phyloP scores from a whole-genome alignment of 2,329 filamentous ascomycete species.

The Fusarium albosuccineum region DNA sequence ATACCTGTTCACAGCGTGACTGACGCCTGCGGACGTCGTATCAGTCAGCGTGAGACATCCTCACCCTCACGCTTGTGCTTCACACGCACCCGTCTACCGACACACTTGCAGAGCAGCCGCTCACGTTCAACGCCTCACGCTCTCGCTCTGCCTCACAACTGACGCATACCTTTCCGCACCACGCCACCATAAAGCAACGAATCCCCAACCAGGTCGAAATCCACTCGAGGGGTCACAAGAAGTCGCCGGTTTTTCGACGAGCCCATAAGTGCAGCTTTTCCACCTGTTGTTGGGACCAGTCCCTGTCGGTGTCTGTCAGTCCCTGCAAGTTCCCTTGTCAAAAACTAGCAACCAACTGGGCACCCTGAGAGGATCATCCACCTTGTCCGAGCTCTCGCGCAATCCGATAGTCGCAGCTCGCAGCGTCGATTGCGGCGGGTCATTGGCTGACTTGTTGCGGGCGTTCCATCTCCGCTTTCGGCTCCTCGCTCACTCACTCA shows the following conservation, averaged over 20 bases:
- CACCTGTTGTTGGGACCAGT: constrained; percentile 25
- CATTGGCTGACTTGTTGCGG: constrained; percentile 41
- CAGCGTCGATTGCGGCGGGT: constrained; percentile 40
- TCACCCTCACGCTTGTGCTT: constrained; percentile 4
- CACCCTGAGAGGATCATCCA: constrained; percentile 38
- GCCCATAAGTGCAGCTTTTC: constrained; percentile 31
- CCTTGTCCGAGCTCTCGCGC: constrained; percentile 34
- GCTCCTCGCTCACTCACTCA: constrained; percentile 44
- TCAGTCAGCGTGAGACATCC: constrained; percentile 38
- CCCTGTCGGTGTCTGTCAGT: constrained; percentile 32
- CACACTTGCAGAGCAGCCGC: constrained; percentile 20
- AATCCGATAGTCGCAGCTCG: constrained; percentile 43
- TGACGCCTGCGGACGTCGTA: constrained; percentile 39
- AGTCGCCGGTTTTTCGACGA: constrained; percentile 35
- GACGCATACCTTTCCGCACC: constrained; percentile 36
- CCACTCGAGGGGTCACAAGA: constrained; percentile 35
- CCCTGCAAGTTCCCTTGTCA: constrained; percentile 33
- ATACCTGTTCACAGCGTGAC: constrained; percentile 34
- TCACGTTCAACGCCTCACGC: constrained; percentile 26
- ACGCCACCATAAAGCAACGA: constrained; percentile 29
- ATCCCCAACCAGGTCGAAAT: constrained; percentile 29
- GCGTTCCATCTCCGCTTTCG: constrained; percentile 47
- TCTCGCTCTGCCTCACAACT: constrained; percentile 29
- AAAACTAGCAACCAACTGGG: constrained; percentile 31
- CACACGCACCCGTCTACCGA: constrained; percentile 19